These are phyloP conservation scores for Melanogaster broomeanus DNA, from an alignment of 768 basidiomycete species.

Conservation along the genomic window DNA sequence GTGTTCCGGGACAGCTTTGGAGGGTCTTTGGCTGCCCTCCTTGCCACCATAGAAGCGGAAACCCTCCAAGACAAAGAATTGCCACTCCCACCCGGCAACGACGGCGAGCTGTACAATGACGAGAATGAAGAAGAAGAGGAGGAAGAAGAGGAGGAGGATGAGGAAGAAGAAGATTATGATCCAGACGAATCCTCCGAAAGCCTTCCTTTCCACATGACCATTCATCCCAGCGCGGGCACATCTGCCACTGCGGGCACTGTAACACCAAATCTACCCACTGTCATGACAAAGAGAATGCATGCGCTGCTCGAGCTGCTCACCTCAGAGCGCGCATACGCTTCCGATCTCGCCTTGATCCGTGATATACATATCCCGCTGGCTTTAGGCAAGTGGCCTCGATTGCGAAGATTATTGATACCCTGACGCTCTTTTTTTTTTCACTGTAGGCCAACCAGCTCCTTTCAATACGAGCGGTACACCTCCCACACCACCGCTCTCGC, in stretches of 20 bases:
- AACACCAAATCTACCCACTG: slow-evolving; percentile 33
- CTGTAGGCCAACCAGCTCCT: slow-evolving; percentile 42
- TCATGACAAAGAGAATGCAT: slow-evolving; percentile 70
- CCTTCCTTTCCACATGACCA: slow-evolving; percentile 19
- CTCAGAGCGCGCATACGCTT: slow-evolving; percentile 80
- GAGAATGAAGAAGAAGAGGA: slow-evolving; percentile 29
- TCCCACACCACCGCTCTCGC: slow-evolving; percentile 27
- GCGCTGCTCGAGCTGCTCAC: slow-evolving; percentile 77
- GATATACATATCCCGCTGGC: slow-evolving; percentile 81
- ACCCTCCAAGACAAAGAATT: slow-evolving; percentile 32
- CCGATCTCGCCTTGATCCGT: slow-evolving; percentile 77
- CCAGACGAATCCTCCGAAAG: slow-evolving; percentile 25
- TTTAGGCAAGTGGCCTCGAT: slow-evolving; percentile 50
- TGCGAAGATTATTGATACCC: slow-evolving; percentile 6
- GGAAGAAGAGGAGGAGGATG: slow-evolving; percentile 23
- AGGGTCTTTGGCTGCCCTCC: slow-evolving; percentile 31
- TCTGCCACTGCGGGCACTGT: slow-evolving; percentile 4
- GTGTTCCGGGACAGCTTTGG: slow-evolving; percentile 33
- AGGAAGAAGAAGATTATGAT: slow-evolving; percentile 29
- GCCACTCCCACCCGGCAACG: slow-evolving; percentile 30
- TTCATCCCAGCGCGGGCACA: slow-evolving; percentile 3
- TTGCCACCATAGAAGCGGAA: slow-evolving; percentile 32
- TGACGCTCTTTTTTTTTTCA: slow-evolving; percentile 6
- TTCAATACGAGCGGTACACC: slow-evolving; percentile 32
- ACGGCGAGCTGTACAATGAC: slow-evolving; percentile 22